Evolutionary conservation across 768 basidiomycete genomes (phyloP), one percentile per base, ranked within the genome.

Genomic region (Exsudoporus frostii): DNA sequence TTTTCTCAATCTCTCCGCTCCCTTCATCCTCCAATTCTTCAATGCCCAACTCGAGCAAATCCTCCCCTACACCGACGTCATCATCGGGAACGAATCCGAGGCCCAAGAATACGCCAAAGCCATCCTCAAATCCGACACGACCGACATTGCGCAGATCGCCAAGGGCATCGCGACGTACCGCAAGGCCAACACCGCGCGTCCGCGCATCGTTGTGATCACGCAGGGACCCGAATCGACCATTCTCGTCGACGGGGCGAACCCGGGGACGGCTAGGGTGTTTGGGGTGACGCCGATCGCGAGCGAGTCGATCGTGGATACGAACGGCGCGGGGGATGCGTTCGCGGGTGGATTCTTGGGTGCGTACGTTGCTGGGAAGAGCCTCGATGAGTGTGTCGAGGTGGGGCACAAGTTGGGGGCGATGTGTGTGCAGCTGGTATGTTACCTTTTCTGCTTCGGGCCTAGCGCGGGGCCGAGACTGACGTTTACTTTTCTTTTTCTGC

Each of bases 1-100:
- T 71, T 83, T 82, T 11, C 72, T 98, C 63, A 99, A 99, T 78
- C 80, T 99, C 63, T 96, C 93, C 9, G 97, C 97, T 4, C 97
- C 97, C 17, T 99, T 98, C 80, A 95, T 99, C 72, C 76, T 90
- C 49, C 87, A 93, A 72, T 96, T 97, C 81, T 98, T 98, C 78
- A 80, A 79, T 53, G 73, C 76, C 4, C 89, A 95, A 67, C 76
- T 99, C 17, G 79, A 92, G 58, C 76, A 88, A 66, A 73, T 98
- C 63, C 71, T 99, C 40, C 86, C 87, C 24, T 86, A 88, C 76
- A 82, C 81, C 55, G 97, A 99, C 71, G 77, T 96, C 71, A 61
- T 98, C 70, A 92, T 99, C 71, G 91, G 91, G n/a, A 98, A 98
- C 74, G 96, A 99, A 76, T 76, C 85, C 36, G 97, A 99, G 71